Base-by-base conservation (phyloP, 1,284 basidiomycete species). In the Sparassis latifolia region DNA sequence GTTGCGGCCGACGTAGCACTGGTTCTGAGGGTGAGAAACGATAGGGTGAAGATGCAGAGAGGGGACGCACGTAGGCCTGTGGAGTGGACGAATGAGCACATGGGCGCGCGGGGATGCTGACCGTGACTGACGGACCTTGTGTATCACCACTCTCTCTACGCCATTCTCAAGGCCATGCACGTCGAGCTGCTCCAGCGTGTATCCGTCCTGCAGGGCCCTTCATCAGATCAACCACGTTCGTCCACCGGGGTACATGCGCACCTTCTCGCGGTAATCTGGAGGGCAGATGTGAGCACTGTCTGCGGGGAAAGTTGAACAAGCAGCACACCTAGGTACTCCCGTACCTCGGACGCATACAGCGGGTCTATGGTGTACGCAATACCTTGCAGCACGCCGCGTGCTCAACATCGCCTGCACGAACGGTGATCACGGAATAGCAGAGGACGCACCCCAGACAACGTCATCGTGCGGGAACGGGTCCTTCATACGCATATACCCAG, bases 311-410 rank as follows among this genome's bases (percentile, higher is more conserved):
- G 3, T 39, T 27, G 5, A 27, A 39, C 41, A 39, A 55, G 33
- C 39, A 31, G 38, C 68, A 48, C 62, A 87, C 91, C 91, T 62
- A 94, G 69, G 64, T 93, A 91, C 47, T 84, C 84, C 39, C 86
- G 76, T 10, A 92, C 91, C 66, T 91, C 86, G 0, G 74, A 66
- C 45, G 80, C 82, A 58, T 88, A 79, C 32, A 64, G 72, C 0
- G 89, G 85, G 58, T 93, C 87, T 62, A 94, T 92, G 9, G 86
- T 90, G 65, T 89, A 92, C 28, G 86, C 87, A 30, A 93, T 69
- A 9, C 87, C 86, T 89, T 33, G 37, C 2, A 31, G 10, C 20
- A 20, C 20, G 20, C 20, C 20, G 20, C 20, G 20, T 1, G 4
- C 9, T 37, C 10, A 33, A 4, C 35, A 7, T 12, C 28, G 42